Evolutionary conservation across 163 green algal species (phyloP), one percentile per base, ranked within the genome.

Genomic region (Scenedesmus sp.): DNA sequence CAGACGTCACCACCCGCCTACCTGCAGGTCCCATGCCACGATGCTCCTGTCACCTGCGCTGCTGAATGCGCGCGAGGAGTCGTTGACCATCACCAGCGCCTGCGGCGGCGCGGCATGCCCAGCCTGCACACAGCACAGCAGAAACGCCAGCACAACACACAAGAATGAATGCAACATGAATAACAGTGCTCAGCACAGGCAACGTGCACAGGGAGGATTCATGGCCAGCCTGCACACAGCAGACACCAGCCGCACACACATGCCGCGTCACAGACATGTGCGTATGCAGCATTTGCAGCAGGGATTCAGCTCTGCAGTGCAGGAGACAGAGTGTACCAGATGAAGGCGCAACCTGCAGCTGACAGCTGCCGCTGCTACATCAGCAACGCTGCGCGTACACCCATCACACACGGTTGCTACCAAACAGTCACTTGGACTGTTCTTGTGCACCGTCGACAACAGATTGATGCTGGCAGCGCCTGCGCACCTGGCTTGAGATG

Each of bases 21-120:
- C 70, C 70, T 79, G 16, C 87, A 91, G 16, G 66, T 89, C 89
- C 83, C 89, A 89, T 0, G 34, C 82, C 56, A 86, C 54, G 2
- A 90, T 54, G 26, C 52, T 88, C 13, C 88, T 54, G 83, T 90
- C 89, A n/a, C 67, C 82, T 9, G 81, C 55, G 6, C 23, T 77
- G n/a, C 66, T 90, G 82, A 67, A 92, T 52, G 67, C 67, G 5
- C 89, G 62, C 0, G 15, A 56, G 54, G 82, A 46, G 77, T 82
- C 70, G 26, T 70, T 15, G 1, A 62, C 54, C 3, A 86, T 20
- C 3, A 52, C 4, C 66, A 86, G 66, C 46, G 26, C 16, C 34
- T 82, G 56, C 6, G 87, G 87, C 0, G 66, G 16, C n/a, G 87
- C 54, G 52, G 46, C 18, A 77, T 91, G 87, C 1, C 74, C 87